Evolutionary conservation across 106 monocot species (phyloP).

Genomic region (Platanthera zijinensis): DNA sequence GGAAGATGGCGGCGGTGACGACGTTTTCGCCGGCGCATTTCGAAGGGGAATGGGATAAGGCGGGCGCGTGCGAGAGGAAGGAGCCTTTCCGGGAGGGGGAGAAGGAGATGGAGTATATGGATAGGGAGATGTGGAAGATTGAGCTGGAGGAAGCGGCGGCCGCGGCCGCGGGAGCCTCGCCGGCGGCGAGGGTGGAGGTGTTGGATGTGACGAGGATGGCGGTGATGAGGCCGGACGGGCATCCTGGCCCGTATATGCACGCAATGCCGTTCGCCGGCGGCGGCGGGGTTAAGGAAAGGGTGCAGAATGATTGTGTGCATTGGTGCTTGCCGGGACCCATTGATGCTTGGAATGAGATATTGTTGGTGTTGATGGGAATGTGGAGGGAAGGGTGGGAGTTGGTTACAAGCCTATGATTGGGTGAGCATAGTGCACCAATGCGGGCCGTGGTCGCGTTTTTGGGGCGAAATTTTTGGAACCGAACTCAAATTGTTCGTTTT

Average conservation of each 20-base stretch:
- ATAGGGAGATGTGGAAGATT: constrained; percentile 46
- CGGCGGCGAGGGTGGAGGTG: constrained; percentile 19
- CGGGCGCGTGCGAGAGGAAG: constrained; percentile 55
- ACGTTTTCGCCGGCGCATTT: constrained; percentile 95
- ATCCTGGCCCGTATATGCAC: constrained; percentile 82
- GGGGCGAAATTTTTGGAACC: no score
- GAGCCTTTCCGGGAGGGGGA: constrained; percentile 62
- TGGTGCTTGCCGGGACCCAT: constrained; percentile 88
- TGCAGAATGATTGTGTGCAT: constrained; percentile 84
- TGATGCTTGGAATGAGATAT: constrained; percentile 65
- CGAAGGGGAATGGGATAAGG: constrained; percentile 87
- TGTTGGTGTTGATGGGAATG: constrained; percentile 45
- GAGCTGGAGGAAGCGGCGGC: constrained; percentile 47
- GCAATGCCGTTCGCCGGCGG: constrained; percentile 36
- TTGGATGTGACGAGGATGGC: constrained; percentile 84
- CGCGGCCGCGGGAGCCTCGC: neutral
- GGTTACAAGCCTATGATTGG: no score
- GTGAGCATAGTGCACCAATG: no score
- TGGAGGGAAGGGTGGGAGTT: constrained; percentile 5
- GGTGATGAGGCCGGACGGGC: constrained; percentile 65
- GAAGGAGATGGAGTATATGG: constrained; percentile 64
- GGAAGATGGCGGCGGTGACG: constrained; percentile 50
- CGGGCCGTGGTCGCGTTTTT: no score
- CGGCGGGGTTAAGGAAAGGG: constrained; percentile 29
- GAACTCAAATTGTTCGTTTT: no score